Conservation (phyloP, 306 rosid genomes). For the Canavalia ensiformis region DNA sequence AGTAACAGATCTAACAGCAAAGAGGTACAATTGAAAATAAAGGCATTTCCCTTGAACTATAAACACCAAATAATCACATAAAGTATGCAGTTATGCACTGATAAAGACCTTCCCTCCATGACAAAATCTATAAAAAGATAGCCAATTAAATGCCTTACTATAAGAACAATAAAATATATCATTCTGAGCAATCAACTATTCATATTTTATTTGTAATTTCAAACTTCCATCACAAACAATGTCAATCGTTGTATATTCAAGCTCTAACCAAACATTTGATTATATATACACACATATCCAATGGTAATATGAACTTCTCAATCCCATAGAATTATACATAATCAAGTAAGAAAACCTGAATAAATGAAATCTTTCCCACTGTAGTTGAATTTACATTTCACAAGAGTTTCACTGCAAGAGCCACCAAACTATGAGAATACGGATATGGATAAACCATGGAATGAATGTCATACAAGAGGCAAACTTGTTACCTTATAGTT, state of each 20-base stretch:
- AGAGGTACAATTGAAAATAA: background rate
- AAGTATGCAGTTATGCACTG: background rate
- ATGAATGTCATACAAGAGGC: slow-evolving; percentile 22
- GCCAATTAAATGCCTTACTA: slow-evolving; percentile 10
- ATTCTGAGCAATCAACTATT: background rate
- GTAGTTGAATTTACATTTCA: slow-evolving; percentile 86
- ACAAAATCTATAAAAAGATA: background rate
- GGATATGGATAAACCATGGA: slow-evolving; percentile 22
- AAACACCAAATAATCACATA: background rate
- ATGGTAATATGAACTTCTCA: slow-evolving; percentile 1
- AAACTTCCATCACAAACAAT: background rate
- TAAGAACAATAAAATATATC: background rate
- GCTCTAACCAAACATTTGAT: background rate
- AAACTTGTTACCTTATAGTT: slow-evolving; percentile 72
- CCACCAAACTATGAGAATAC: slow-evolving; percentile 40
- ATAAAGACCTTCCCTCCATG: background rate
- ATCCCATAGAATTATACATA: background rate
- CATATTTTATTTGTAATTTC: slow-evolving; percentile 9
- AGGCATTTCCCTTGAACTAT: slow-evolving; percentile 2
- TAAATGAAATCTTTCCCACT: slow-evolving; percentile 88
- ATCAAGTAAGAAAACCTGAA: slow-evolving; percentile 71
- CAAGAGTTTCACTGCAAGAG: slow-evolving; percentile 81
- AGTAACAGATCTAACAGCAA: background rate
- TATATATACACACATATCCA: background rate
- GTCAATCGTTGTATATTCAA: background rate